Conservation (phyloP, 2,329 filamentous ascomycete genomes). For the Talaromyces sp. region DNA sequence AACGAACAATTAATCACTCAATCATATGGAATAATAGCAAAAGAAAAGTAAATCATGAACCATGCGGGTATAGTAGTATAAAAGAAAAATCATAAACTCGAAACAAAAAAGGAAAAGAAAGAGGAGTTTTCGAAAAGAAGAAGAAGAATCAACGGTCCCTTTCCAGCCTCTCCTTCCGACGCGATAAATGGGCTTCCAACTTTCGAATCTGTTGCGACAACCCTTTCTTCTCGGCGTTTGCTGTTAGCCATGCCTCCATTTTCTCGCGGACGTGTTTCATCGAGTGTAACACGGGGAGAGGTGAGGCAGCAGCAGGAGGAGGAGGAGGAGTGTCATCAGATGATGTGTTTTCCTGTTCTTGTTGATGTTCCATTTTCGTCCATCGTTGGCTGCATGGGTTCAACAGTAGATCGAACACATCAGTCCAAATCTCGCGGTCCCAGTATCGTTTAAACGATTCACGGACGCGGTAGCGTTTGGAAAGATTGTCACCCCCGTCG, state of each 20-base stretch:
- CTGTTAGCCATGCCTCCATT: slow-evolving; percentile 81
- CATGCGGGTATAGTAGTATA: not conserved
- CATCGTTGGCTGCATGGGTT: slow-evolving; percentile 64
- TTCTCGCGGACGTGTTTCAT: slow-evolving; percentile 64
- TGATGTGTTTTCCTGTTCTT: not conserved
- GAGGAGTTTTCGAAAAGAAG: not conserved
- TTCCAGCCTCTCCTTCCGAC: slow-evolving; percentile 40
- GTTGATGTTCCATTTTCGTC: slow-evolving; percentile 53
- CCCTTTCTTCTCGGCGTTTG: slow-evolving; percentile 74
- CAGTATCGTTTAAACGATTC: slow-evolving; percentile 91
- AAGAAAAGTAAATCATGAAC: not conserved
- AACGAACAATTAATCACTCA: not conserved
- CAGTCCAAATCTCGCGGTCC: slow-evolving; percentile 86
- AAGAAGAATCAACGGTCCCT: slow-evolving; percentile 14
- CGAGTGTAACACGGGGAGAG: slow-evolving; percentile 67
- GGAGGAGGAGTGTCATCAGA: not conserved
- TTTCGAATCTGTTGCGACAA: slow-evolving; percentile 53
- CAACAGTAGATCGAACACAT: slow-evolving; percentile 77
- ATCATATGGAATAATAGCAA: not conserved
- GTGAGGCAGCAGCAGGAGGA: slow-evolving; percentile 20
- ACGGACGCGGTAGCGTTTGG: slow-evolving; percentile 70
- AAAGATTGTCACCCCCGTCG: not conserved
- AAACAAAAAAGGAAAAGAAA: not conserved
- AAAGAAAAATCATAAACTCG: not conserved
- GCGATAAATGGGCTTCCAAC: slow-evolving; percentile 64